These are phyloP conservation scores for Protomyces inouyei DNA, from an alignment of 1,139 yeast genomes.

Conservation along the genomic window DNA sequence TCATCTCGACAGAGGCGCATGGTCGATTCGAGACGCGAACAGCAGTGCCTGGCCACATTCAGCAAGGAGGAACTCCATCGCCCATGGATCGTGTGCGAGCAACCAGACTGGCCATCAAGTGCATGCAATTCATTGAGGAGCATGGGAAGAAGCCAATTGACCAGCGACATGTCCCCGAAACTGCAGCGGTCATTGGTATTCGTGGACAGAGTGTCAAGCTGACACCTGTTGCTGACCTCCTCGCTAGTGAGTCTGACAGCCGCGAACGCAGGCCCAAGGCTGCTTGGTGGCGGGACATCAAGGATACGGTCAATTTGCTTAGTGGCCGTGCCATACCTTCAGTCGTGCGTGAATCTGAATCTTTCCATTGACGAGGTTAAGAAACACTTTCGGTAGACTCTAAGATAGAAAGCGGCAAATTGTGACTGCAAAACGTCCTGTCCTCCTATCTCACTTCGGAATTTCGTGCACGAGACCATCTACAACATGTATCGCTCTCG, in stretches of 20 bases:
- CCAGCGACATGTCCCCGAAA: slow-evolving; percentile 37
- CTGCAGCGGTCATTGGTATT: slow-evolving; percentile 85
- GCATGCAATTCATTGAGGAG: slow-evolving; percentile 75
- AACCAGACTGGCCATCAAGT: slow-evolving; percentile 80
- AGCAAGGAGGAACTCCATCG: slow-evolving; percentile 95
- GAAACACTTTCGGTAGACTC: no score
- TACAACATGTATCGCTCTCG: no score
- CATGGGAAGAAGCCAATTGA: slow-evolving; percentile 33
- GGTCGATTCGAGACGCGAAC: slow-evolving; percentile 85
- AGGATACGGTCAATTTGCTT: slow-evolving; percentile 76
- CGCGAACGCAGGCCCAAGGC: slow-evolving; percentile 79
- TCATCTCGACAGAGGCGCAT: slow-evolving; percentile 69
- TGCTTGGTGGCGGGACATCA: slow-evolving; percentile 72
- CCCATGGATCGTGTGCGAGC: slow-evolving; percentile 93
- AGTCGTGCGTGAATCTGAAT: slow-evolving; percentile 12
- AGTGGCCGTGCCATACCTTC: slow-evolving; percentile 48
- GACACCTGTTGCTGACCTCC: slow-evolving; percentile 66
- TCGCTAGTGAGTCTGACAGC: slow-evolving; percentile 79
- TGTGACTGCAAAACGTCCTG: no score
- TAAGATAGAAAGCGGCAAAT: no score
- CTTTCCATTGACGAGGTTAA: neutral
- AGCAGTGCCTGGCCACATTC: slow-evolving; percentile 97
- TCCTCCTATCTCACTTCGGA: no score
- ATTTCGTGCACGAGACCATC: no score
- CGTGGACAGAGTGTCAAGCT: slow-evolving; percentile 71